Conservation (phyloP, 1,284 basidiomycete genomes). For the Schizophyllum commune region DNA sequence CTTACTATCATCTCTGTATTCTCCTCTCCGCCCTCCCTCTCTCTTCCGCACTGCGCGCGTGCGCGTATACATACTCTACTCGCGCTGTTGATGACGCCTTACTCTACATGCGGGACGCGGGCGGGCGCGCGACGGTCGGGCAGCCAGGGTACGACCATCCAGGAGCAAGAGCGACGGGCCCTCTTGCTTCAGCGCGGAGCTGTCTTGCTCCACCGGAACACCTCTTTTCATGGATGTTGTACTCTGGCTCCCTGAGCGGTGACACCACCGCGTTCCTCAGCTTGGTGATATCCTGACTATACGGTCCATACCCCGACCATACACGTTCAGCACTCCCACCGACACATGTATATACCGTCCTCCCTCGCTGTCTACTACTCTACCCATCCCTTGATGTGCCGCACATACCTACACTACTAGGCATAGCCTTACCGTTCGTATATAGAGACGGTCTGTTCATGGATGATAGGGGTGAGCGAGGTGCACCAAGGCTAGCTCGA, state of each 20-base stretch:
- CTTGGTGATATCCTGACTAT: no score
- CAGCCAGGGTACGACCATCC: no score
- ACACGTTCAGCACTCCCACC: no score
- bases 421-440: neutral
- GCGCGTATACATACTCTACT: neutral
- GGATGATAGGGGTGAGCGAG: neutral
- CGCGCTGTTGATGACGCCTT: neutral
- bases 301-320: no score
- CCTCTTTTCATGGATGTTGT: neutral
- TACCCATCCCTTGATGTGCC: neutral
- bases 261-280: no score
- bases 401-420: neutral
- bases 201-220: neutral
- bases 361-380: neutral
- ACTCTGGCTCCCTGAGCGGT: no score
- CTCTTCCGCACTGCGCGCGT: neutral
- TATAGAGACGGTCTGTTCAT: neutral
- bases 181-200: no score
- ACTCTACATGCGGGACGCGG: neutral
- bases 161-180: no score
- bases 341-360: neutral
- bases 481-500: neutral
- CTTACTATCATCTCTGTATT: neutral
- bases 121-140: no score
- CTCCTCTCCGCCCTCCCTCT: neutral